A percentile compares a stretch with the other conserved stretches of the same genome.
Evolutionary conservation across 2,329 filamentous ascomycete genomes (phyloP).

Genomic region (Leptosphaerulina australis): DNA sequence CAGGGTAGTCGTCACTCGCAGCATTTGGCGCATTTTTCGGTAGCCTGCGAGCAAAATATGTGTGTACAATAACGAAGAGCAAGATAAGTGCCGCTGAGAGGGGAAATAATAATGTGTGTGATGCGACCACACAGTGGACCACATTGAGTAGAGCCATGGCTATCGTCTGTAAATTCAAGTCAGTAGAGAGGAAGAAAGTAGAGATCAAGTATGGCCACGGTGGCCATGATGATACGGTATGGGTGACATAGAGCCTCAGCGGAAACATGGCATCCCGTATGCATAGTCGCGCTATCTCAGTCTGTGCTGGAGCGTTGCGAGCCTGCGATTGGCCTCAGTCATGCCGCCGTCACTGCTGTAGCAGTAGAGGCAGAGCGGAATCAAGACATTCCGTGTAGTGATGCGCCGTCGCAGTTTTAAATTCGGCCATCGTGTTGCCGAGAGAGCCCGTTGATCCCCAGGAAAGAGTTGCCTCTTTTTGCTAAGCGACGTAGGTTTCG

Average conservation of each 20-base stretch:
- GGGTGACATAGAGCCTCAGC: neutral
- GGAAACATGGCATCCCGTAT: conserved; percentile 14
- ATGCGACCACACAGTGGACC: conserved; percentile 2
- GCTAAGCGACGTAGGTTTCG: conserved; percentile 3
- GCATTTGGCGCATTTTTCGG: conserved; percentile 30
- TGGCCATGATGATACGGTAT: conserved; percentile 3
- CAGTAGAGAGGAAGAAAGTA: neutral
- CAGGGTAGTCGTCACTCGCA: conserved; percentile 42
- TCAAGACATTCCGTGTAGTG: conserved; percentile 11
- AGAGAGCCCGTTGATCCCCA: neutral
- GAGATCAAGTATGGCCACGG: neutral
- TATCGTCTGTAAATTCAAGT: neutral
- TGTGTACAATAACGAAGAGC: conserved; percentile 20
- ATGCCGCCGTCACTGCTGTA: conserved; percentile 5
- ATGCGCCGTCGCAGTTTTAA: conserved; percentile 10
- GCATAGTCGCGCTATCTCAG: neutral
- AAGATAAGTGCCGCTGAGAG: conserved; percentile 17
- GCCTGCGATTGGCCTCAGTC: conserved; percentile 10
- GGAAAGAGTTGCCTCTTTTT: conserved; percentile 2
- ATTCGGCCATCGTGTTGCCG: conserved; percentile 10
- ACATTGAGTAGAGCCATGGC: conserved; percentile 22
- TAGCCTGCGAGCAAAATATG: conserved; percentile 27
- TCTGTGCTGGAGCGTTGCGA: conserved; percentile 4
- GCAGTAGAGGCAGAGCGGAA: conserved; percentile 6
- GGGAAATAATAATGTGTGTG: conserved; percentile 20